These are phyloP conservation scores for Jatropha podagrica DNA, from an alignment of 441 rosid genomes.

Conservation along the genomic window DNA sequence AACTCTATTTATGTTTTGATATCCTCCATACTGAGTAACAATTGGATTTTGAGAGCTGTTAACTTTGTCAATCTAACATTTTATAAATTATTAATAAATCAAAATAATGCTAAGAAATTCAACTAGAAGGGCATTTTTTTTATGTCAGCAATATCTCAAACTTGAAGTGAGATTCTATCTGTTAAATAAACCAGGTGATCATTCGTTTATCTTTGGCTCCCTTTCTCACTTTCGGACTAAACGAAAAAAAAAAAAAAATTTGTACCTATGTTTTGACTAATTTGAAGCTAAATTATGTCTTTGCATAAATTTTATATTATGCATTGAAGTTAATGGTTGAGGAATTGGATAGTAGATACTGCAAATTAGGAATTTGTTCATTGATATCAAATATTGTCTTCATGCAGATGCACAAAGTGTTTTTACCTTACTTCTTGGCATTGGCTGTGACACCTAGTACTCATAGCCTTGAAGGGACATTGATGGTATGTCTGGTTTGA, in stretches of 20 bases:
- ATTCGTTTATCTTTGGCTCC: background rate
- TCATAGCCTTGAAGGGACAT: constrained; percentile 84
- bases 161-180: background rate
- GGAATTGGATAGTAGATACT: background rate
- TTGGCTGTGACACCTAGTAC: constrained; percentile 66
- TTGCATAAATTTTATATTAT: background rate
- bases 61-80: background rate
- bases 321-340: background rate
- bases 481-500: constrained; percentile 58
- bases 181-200: background rate
- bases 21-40: background rate
- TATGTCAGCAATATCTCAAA: background rate
- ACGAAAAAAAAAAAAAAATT: too few species aligned
- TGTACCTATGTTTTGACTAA: background rate
- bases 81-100: background rate
- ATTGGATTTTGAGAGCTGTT: background rate
- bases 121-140: background rate
- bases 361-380: background rate
- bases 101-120: background rate
- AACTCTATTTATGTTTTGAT: background rate
- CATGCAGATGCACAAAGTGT: constrained; percentile 84
- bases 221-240: background rate
- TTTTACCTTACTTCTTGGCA: constrained; percentile 70
- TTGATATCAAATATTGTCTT: constrained; percentile 15
- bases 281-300: background rate